Base-by-base conservation (phyloP, 2,329 filamentous ascomycete species). In the Coniochaeta hoffmannii region DNA sequence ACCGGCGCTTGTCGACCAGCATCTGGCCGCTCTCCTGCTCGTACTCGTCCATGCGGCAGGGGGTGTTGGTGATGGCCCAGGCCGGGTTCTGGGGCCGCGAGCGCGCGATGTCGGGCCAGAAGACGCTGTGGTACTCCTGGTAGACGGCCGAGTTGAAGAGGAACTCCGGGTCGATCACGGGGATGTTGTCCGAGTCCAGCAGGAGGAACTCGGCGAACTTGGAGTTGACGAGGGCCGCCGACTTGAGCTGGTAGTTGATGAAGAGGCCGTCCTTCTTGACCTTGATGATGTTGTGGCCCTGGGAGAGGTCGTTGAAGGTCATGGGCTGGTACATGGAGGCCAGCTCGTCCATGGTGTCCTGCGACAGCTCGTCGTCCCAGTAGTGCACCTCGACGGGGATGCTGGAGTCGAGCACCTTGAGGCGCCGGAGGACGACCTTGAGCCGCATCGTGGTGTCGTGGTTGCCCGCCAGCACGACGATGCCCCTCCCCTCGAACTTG, bases 61-160 rank as follows among this genome's bases (percentile, higher is more conserved):
- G n/a, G 7, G 69, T 70, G 59, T 70, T 70, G 9, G 66, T 68
- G 57, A 69, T 70, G 44, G 66, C 62, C 65, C 68, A 69, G 30
- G 65, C 56, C 15, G 59, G 59, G 44, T 61, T 61, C 54, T 62
- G 57, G 22, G 59, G 60, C 36, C 58, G 62, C 6, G 68, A 69
- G 14, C 68, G 68, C 19, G 67, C 62, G 54, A 69, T 68, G 53
- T 71, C 69, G 14, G 69, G 69, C 68, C 68, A 71, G 60, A 71
- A 70, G 22, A 70, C 53, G 12, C 65, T 66, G 53, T 67, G 68
- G 55, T 62, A 67, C 53, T 66, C 61, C 26, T 62, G 28, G 35
- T 60, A 60, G 3, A 44, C 46, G 8, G 24, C 60, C 50, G 67
- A 68, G 31, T 66, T 60, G 53, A 59, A 70, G 9, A 71, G 60